Conservation (phyloP, 768 basidiomycete genomes). For the Wakefieldia striispora region DNA sequence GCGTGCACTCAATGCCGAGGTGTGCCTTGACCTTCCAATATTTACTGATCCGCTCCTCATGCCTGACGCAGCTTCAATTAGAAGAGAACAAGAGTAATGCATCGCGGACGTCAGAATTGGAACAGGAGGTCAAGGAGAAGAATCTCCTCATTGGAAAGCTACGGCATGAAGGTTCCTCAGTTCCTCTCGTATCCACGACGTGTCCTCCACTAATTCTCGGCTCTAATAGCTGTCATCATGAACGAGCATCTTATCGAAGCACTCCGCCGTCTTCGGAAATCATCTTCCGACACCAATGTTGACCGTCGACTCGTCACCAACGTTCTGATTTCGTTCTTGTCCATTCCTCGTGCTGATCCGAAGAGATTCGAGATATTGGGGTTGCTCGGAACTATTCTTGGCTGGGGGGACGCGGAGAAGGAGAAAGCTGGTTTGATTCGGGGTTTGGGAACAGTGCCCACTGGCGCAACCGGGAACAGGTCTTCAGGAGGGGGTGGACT, state of each 20-base stretch:
- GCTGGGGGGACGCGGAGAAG: conserved; percentile 88
- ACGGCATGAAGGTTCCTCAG: conserved; percentile 79
- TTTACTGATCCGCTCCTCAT: conserved; percentile 3
- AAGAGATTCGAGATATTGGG: conserved; percentile 97
- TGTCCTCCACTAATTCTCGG: not conserved
- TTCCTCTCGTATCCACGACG: conserved; percentile 1
- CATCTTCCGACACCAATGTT: conserved; percentile 82
- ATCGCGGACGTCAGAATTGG: conserved; percentile 65
- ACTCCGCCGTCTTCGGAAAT: conserved; percentile 86
- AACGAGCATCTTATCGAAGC: conserved; percentile 99
- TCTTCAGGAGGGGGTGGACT: conserved; percentile 17
- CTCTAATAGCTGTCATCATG: conserved; percentile 77
- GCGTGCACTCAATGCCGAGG: conserved; percentile 86
- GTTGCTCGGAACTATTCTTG: conserved; percentile 84
- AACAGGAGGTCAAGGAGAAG: conserved; percentile 95
- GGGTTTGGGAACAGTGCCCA: conserved; percentile 41
- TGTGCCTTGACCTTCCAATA: conserved; percentile 28
- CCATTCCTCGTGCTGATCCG: conserved; percentile 84
- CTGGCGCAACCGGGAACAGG: conserved; percentile 18
- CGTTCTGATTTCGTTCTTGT: conserved; percentile 85
- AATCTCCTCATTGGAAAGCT: conserved; percentile 91
- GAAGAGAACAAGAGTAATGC: conserved; percentile 70
- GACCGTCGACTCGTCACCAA: conserved; percentile 94
- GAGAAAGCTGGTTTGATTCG: conserved; percentile 72
- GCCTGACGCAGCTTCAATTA: conserved; percentile 56